Evolutionary conservation across 1,284 basidiomycete species (phyloP).

Genomic region (Puccinia horiana): DNA sequence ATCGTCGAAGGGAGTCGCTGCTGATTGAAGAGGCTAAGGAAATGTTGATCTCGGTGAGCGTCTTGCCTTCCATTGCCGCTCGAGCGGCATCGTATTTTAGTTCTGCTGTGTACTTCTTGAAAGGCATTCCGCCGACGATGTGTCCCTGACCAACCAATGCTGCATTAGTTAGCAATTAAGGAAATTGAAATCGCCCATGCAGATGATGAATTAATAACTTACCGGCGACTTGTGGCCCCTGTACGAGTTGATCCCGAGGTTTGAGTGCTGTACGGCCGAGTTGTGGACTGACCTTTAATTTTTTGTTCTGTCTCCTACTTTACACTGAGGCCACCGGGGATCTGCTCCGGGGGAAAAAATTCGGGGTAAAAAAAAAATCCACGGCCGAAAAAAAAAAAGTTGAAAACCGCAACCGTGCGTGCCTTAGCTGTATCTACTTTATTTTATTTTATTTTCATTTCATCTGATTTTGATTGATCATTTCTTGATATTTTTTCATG

Average conservation of each 20-base stretch:
- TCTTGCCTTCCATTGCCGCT: not conserved
- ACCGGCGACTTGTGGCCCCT: too few relatives aligned
- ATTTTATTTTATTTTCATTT: too few relatives aligned
- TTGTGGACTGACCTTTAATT: not conserved
- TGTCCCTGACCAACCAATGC: too few relatives aligned
- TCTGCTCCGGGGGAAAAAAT: too few relatives aligned
- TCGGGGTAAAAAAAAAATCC: too few relatives aligned
- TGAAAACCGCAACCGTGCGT: not conserved
- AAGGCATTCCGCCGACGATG: not conserved
- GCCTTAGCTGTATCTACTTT: constrained; percentile 4
- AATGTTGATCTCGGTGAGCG: not conserved
- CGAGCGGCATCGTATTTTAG: not conserved
- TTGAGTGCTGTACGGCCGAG: not conserved
- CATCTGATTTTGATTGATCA: too few relatives aligned
- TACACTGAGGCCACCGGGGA: not conserved
- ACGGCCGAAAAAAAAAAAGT: not conserved
- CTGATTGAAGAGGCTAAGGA: not conserved
- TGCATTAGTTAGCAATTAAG: too few relatives aligned
- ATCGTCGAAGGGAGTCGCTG: not conserved
- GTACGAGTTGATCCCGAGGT: too few relatives aligned
- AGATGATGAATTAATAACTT: too few relatives aligned
- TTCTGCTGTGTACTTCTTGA: too few relatives aligned
- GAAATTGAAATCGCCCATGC: too few relatives aligned
- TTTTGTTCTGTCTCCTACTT: not conserved
- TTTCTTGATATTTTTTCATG: too few relatives aligned